These are phyloP conservation scores for Monosporascus cannonballus DNA, from an alignment of 2,329 filamentous ascomycete species.

Conservation along the genomic window DNA sequence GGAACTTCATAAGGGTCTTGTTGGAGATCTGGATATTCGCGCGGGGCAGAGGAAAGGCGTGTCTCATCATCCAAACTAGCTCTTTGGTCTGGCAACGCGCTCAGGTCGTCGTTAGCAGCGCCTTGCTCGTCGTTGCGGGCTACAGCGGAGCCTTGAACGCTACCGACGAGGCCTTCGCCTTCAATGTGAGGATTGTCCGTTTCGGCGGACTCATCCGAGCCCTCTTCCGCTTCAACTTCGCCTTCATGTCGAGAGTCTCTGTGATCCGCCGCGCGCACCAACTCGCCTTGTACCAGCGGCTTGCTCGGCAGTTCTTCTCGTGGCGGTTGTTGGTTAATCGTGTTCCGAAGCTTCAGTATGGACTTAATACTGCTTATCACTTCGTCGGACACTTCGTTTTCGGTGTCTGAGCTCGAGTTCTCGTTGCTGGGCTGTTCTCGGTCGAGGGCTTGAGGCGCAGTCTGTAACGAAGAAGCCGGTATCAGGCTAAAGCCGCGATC, in stretches of 20 bases:
- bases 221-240: not conserved
- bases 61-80: not conserved
- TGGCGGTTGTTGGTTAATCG: not conserved
- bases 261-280: not conserved
- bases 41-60: not conserved
- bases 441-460: not conserved
- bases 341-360: not conserved
- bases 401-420: not conserved
- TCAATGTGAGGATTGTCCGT: not conserved
- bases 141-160: not conserved
- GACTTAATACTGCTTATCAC: not conserved
- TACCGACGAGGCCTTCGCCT: not conserved
- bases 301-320: not conserved
- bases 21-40: not conserved
- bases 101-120: not conserved
- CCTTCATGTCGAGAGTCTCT: not conserved
- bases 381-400: not conserved
- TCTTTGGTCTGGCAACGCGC: not conserved
- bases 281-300: not conserved
- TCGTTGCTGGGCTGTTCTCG: not conserved
- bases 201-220: not conserved
- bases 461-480: not conserved
- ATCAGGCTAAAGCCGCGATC: not conserved
- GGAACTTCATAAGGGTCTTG: not conserved
- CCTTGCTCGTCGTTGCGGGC: not conserved